Conservation (phyloP, 768 basidiomycete genomes). For the Termitomyces sp. region DNA sequence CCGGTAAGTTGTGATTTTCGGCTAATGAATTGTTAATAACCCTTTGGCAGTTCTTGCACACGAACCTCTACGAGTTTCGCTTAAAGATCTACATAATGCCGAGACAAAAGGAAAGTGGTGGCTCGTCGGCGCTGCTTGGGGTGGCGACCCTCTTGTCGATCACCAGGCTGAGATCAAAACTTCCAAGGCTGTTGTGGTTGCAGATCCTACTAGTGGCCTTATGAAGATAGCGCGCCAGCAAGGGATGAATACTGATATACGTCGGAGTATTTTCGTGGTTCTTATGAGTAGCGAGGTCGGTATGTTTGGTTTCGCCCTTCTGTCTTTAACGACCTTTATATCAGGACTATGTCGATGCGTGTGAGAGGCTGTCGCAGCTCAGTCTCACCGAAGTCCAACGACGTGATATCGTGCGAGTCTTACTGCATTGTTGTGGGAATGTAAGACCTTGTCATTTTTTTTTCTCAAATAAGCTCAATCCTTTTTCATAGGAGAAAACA, state of each 20-base stretch:
- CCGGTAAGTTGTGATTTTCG: constrained; percentile 39
- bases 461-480: constrained; percentile 2
- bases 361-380: constrained; percentile 80
- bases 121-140: constrained; percentile 96
- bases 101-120: constrained; percentile 96
- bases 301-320: constrained; percentile 1
- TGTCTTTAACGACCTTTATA: neutral
- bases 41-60: constrained; percentile 58
- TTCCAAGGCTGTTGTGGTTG: constrained; percentile 14
- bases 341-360: constrained; percentile 96
- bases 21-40: neutral
- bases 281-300: constrained; percentile 93
- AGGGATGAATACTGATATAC: constrained; percentile 98
- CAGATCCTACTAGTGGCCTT: constrained; percentile 34
- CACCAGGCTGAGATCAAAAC: constrained; percentile 36
- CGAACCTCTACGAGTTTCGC: constrained; percentile 81
- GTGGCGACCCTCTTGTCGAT: constrained; percentile 85
- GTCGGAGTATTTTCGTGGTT: constrained; percentile 86
- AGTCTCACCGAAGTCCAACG: constrained; percentile 86
- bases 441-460: constrained; percentile 33
- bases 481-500: constrained; percentile 59
- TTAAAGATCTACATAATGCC: constrained; percentile 80
- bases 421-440: constrained; percentile 89
- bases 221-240: constrained; percentile 85
- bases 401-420: constrained; percentile 89